Conservation (phyloP, 768 basidiomycete genomes). For the Inosperma sp. region DNA sequence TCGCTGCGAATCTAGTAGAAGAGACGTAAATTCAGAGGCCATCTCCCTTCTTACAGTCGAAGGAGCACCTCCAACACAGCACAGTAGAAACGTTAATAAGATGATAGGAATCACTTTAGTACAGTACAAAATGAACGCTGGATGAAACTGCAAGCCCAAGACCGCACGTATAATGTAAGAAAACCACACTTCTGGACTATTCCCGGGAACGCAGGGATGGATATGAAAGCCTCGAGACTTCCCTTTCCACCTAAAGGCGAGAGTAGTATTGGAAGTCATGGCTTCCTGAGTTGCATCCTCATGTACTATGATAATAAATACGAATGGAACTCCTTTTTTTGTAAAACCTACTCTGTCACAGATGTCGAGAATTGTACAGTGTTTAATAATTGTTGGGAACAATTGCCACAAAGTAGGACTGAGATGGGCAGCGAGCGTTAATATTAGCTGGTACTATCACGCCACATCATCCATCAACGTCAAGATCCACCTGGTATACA, state of each 20-base stretch:
- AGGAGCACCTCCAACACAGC: too few relatives aligned
- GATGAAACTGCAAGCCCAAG: background rate
- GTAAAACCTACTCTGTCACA: too few relatives aligned
- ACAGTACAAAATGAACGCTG: background rate
- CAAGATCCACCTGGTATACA: conserved; percentile 5
- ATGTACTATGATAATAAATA: too few relatives aligned
- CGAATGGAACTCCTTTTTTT: too few relatives aligned
- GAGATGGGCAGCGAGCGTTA: too few relatives aligned
- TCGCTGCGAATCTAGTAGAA: too few relatives aligned
- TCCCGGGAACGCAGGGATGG: background rate
- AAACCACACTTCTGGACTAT: conserved; percentile 2
- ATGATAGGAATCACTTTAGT: background rate
- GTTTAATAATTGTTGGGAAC: too few relatives aligned
- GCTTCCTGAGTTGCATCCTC: background rate
- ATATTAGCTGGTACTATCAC: conserved; percentile 1
- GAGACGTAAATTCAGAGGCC: too few relatives aligned
- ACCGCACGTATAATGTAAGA: background rate
- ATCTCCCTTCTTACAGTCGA: too few relatives aligned
- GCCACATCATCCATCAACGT: background rate
- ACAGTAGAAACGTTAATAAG: too few relatives aligned
- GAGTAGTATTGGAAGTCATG: background rate
- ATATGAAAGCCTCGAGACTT: background rate
- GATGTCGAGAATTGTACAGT: too few relatives aligned
- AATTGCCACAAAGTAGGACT: too few relatives aligned
- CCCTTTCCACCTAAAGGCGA: background rate